Evolutionary conservation across 2,329 filamentous ascomycete genomes (phyloP).

Genomic region (Colletotrichum melonis): DNA sequence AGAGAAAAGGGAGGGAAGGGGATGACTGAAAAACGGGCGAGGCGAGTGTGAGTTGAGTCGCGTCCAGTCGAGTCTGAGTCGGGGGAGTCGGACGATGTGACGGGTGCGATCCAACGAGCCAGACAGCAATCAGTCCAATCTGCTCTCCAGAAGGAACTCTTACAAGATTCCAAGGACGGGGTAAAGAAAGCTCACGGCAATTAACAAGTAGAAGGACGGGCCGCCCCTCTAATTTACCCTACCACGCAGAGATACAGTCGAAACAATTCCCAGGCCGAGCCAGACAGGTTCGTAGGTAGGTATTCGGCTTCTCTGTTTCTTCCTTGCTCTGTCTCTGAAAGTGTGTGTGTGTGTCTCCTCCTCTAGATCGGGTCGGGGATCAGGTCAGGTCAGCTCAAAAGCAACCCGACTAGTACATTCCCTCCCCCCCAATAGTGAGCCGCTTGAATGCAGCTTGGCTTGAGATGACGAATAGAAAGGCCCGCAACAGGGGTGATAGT

Average conservation of each 20-base stretch:
- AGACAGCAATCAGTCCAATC: not conserved
- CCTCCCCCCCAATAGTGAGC: not conserved
- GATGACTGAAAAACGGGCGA: not conserved
- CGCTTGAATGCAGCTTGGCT: conserved; percentile 4
- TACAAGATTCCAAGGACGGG: not conserved
- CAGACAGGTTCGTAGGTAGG: not conserved
- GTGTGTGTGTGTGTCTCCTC: not conserved
- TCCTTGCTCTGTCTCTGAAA: not conserved
- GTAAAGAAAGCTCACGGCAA: not conserved
- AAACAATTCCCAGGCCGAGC: too few relatives aligned
- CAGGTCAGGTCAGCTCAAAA: not conserved
- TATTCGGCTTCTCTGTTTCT: not conserved
- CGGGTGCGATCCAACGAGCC: not conserved
- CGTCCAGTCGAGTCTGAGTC: not conserved
- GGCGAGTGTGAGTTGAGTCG: not conserved
- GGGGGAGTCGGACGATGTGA: conserved; percentile 4
- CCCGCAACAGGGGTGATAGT: not conserved
- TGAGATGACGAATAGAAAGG: conserved; percentile 8
- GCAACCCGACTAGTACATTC: not conserved
- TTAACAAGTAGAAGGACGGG: conserved; percentile 6
- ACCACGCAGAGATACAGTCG: too few relatives aligned
- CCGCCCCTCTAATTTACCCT: not conserved
- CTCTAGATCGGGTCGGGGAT: not conserved
- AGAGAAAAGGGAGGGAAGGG: not conserved
- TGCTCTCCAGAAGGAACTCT: not conserved